These are phyloP conservation scores for Solanum corneliomulleri DNA, from an alignment of 257 asterid genomes.

Conservation along the genomic window DNA sequence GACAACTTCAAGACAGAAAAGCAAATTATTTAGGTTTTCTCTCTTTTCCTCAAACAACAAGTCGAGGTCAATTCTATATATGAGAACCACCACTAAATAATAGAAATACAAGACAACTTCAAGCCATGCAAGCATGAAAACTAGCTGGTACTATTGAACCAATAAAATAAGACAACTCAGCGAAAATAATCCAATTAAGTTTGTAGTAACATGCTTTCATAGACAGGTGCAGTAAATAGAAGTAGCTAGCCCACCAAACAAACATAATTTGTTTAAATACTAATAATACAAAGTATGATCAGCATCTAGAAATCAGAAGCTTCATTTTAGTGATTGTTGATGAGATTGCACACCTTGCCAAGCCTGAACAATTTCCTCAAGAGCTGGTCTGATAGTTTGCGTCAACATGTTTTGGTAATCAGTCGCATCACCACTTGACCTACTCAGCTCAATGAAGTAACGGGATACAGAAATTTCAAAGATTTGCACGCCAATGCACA, in stretches of 20 bases:
- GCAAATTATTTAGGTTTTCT: not conserved
- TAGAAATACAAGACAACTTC: not conserved
- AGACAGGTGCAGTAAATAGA: not conserved
- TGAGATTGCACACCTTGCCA: constrained; percentile 39
- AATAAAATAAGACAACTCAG: not conserved
- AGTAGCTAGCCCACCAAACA: not conserved
- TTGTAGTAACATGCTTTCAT: not conserved
- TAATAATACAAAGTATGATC: not conserved
- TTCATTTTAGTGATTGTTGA: not conserved
- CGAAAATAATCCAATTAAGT: not conserved
- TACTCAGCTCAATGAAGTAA: constrained; percentile 59
- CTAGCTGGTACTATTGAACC: not conserved
- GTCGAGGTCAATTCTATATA: not conserved
- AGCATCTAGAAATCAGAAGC: not conserved
- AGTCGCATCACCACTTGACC: constrained; percentile 38
- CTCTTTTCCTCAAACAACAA: not conserved
- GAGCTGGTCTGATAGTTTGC: constrained; percentile 19
- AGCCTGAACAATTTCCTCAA: constrained; percentile 37
- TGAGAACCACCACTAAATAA: not conserved
- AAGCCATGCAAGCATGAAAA: not conserved
- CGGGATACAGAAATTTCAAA: constrained; percentile 40
- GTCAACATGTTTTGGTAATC: constrained; percentile 43
- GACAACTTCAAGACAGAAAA: not conserved
- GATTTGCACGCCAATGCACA: constrained; percentile 32
- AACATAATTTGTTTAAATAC: not conserved